Evolutionary conservation across 148 eudicot species (phyloP).

Genomic region (Rhododendron mucronatum): DNA sequence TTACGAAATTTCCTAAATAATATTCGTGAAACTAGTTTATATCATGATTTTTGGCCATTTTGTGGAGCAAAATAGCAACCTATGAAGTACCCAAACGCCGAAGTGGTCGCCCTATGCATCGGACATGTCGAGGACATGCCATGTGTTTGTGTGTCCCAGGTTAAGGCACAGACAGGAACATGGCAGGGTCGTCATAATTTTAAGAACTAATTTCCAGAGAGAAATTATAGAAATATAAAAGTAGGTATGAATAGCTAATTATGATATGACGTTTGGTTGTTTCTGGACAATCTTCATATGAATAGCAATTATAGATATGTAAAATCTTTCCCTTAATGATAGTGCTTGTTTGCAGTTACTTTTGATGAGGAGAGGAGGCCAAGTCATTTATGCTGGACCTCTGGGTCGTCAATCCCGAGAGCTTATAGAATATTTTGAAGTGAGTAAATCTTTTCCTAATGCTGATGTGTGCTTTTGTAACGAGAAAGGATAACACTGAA

Average conservation of each 20-base stretch:
- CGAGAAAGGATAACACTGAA: background rate
- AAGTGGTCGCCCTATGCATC: background rate
- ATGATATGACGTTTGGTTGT: background rate
- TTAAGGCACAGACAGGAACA: background rate
- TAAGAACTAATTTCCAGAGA: background rate
- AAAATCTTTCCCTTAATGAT: background rate
- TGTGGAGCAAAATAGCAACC: background rate
- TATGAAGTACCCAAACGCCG: background rate
- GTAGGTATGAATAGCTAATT: background rate
- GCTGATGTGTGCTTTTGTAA: background rate
- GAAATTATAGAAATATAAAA: background rate
- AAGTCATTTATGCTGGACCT: slow-evolving; percentile 60
- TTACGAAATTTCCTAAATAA: background rate
- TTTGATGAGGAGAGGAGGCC: slow-evolving; percentile 77
- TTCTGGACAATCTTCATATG: background rate
- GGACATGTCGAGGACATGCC: background rate
- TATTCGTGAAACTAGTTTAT: background rate
- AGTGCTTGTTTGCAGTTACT: slow-evolving; percentile 40
- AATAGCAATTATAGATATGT: background rate
- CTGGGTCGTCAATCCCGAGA: slow-evolving; percentile 54
- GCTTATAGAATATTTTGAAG: slow-evolving; percentile 72
- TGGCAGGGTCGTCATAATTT: background rate
- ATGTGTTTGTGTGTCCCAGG: background rate
- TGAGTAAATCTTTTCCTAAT: slow-evolving; percentile 19
- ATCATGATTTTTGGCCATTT: background rate